Conservation (phyloP, 495 filamentous ascomycete species). For the Amniculicola lignicola region DNA sequence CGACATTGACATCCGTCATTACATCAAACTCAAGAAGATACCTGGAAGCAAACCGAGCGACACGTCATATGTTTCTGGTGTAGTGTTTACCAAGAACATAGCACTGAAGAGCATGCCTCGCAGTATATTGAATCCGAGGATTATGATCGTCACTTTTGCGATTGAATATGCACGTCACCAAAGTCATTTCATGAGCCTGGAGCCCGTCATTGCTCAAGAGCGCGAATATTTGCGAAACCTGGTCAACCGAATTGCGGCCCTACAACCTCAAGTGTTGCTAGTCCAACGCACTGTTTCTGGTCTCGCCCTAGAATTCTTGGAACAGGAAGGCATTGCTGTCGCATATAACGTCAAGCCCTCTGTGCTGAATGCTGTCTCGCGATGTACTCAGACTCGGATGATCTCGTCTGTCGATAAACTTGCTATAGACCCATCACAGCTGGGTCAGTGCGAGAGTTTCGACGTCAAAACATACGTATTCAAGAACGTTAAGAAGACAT, state of each 20-base stretch:
- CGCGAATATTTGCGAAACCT: constrained; percentile 91
- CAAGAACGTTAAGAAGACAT: constrained; percentile 80
- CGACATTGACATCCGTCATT: constrained; percentile 97
- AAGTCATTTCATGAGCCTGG: constrained; percentile 96
- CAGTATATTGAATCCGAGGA: constrained; percentile 76
- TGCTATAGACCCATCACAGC: constrained; percentile 69
- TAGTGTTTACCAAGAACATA: constrained; percentile 96
- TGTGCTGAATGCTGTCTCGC: constrained; percentile 89
- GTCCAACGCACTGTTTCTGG: constrained; percentile 90
- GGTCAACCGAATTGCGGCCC: constrained; percentile 82
- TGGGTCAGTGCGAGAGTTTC: constrained; percentile 79
- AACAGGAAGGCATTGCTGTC: constrained; percentile 83
- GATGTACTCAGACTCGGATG: constrained; percentile 84
- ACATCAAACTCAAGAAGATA: constrained; percentile 95
- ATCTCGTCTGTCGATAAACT: constrained; percentile 96
- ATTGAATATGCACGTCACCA: constrained; percentile 95
- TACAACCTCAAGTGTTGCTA: constrained; percentile 79
- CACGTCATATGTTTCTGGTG: constrained; percentile 88
- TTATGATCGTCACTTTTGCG: constrained; percentile 90
- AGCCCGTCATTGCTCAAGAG: constrained; percentile 95
- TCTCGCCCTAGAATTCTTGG: constrained; percentile 79
- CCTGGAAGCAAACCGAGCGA: constrained; percentile 85
- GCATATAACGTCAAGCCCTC: constrained; percentile 95
- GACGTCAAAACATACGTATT: constrained; percentile 94
- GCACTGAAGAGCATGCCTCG: constrained; percentile 94